A percentile compares a stretch with the other conserved stretches of the same genome.
Conservation (phyloP, 805 yeast species). For the Ogataea polymorpha region DNA sequence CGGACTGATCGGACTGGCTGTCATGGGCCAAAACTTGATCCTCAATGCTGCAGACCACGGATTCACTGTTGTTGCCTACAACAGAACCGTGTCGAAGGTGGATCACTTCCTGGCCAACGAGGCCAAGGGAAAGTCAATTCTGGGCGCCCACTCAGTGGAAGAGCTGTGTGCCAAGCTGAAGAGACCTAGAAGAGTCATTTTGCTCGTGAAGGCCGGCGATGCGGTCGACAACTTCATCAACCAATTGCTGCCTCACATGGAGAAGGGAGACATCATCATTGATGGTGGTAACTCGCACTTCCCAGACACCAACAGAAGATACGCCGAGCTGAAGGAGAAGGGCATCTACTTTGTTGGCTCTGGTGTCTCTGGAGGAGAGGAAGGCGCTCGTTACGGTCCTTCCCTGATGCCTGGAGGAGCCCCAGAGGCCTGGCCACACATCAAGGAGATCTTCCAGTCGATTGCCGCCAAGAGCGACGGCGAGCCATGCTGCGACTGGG, state of each 20-base stretch:
- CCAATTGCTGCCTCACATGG: conserved; percentile 86
- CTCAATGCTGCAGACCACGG: conserved; percentile 99
- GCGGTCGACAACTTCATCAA: conserved; percentile 92
- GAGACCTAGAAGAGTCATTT: conserved; percentile 94
- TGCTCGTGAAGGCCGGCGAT: conserved; percentile 93
- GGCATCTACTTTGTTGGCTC: conserved; percentile 95
- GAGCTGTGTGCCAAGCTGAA: conserved; percentile 86
- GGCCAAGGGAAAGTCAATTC: conserved; percentile 95
- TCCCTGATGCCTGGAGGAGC: conserved; percentile 99
- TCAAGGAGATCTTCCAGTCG: conserved; percentile 93
- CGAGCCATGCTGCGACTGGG: conserved; percentile 99
- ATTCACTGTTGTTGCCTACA: conserved; percentile 95
- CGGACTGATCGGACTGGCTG: conserved; percentile 99
- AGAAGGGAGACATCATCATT: conserved; percentile 95
- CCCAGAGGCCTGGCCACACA: conserved; percentile 97
- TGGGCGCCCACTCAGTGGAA: conserved; percentile 91
- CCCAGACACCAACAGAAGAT: conserved; percentile 98
- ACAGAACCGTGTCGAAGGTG: conserved; percentile 95
- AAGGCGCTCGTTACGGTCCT: conserved; percentile 99
- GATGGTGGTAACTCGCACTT: conserved; percentile 99
- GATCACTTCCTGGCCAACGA: conserved; percentile 90
- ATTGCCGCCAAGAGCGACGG: conserved; percentile 96
- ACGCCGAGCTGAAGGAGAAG: conserved; percentile 78
- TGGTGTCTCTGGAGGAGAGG: conserved; percentile 99
- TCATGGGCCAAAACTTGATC: conserved; percentile 98